Evolutionary conservation across 2,329 filamentous ascomycete genomes (phyloP).

Genomic region (Daldinia eschscholtzii): DNA sequence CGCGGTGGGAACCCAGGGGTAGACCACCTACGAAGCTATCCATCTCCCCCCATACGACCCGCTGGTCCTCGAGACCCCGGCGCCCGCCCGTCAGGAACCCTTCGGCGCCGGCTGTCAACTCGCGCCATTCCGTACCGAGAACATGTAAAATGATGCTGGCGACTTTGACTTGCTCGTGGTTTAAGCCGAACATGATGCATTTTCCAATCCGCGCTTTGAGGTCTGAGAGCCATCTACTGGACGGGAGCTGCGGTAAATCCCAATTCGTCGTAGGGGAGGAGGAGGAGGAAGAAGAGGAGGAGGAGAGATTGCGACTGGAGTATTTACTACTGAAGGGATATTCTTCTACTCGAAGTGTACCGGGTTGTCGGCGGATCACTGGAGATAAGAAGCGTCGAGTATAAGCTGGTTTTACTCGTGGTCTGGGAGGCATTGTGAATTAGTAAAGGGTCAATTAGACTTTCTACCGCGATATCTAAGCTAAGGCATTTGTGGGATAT

Average conservation of each 20-base stretch:
- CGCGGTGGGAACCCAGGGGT: slow-evolving; percentile 1
- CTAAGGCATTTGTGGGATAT: background rate
- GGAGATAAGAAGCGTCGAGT: background rate
- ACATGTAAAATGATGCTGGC: slow-evolving; percentile 71
- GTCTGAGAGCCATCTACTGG: slow-evolving; percentile 74
- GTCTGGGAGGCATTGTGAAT: slow-evolving; percentile 48
- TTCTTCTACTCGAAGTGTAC: too few species aligned
- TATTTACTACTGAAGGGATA: background rate
- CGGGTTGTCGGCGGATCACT: slow-evolving; percentile 14
- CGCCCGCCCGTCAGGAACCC: slow-evolving; percentile 47
- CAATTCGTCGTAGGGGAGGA: background rate
- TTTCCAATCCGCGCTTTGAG: slow-evolving; percentile 76
- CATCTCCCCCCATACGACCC: slow-evolving; percentile 74
- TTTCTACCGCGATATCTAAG: background rate
- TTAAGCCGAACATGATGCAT: slow-evolving; percentile 80
- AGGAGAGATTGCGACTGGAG: slow-evolving; percentile 14
- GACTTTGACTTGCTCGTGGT: slow-evolving; percentile 66
- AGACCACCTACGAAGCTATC: slow-evolving; percentile 63
- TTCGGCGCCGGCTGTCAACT: slow-evolving; percentile 52
- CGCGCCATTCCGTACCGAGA: slow-evolving; percentile 74
- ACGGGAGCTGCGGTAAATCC: slow-evolving; percentile 54
- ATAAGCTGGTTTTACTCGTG: slow-evolving; percentile 33
- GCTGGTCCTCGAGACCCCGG: slow-evolving; percentile 46
- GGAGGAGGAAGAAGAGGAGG: slow-evolving; percentile 1
- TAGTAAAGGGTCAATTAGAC: background rate